Evolutionary conservation across 2,329 filamentous ascomycete species (phyloP).

Genomic region (Fusarium keratoplasticum): DNA sequence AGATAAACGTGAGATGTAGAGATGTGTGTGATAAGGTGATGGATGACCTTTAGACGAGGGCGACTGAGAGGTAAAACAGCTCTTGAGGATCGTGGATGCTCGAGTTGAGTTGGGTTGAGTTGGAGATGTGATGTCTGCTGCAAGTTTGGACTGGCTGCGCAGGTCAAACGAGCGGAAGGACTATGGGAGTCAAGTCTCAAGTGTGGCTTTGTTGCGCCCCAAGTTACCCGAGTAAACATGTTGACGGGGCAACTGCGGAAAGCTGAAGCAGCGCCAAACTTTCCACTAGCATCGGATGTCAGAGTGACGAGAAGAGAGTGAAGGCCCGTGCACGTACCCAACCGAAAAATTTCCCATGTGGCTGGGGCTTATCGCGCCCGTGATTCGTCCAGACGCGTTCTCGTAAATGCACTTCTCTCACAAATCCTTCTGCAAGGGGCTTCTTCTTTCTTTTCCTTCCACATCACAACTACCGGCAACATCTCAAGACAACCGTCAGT

Average conservation of each 20-base stretch:
- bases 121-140: constrained; percentile 27
- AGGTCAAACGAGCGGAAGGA: constrained; percentile 30
- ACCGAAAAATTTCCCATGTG: constrained; percentile 35
- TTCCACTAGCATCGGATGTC: constrained; percentile 10
- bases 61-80: constrained; percentile 1
- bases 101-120: constrained; percentile 12
- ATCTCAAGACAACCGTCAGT: background rate
- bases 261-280: constrained; percentile 9
- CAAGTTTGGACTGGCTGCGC: constrained; percentile 29
- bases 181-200: constrained; percentile 40
- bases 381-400: constrained; percentile 28
- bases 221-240: constrained; percentile 48
- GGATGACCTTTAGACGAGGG: constrained; percentile 8
- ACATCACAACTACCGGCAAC: background rate
- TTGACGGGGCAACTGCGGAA: constrained; percentile 51
- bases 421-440: constrained; percentile 19
- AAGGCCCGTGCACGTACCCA: constrained; percentile 38
- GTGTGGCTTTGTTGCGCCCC: constrained; percentile 42
- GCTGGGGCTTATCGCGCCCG: constrained; percentile 7
- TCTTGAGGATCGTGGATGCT: constrained; percentile 7
- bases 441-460: constrained; percentile 16
- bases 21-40: background rate
- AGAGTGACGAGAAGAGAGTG: background rate
- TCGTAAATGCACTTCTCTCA: constrained; percentile 22
- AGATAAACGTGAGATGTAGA: constrained; percentile 24